phyloP scores from a whole-genome alignment of 1,284 basidiomycete species.

The Porogramme epimiltina region DNA sequence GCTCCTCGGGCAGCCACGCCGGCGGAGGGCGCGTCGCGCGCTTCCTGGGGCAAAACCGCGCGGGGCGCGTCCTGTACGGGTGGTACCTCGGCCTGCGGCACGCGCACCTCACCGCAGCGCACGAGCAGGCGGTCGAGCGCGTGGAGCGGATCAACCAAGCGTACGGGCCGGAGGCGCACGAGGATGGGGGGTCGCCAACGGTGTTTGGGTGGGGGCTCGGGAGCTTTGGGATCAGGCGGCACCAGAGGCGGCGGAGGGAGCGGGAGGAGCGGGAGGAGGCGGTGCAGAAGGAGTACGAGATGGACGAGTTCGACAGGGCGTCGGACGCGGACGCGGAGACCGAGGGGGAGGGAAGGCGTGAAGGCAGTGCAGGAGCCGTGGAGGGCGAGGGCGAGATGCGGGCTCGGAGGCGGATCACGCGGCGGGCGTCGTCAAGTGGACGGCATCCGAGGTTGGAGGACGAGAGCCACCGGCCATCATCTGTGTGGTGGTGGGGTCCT shows the following conservation, averaged over 20 bases:
- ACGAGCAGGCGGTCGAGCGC: slow-evolving; percentile 65
- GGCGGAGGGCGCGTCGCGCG: slow-evolving; percentile 10
- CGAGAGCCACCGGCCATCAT: slow-evolving; percentile 34
- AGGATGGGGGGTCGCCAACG: slow-evolving; percentile 21
- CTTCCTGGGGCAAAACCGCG: slow-evolving; percentile 17
- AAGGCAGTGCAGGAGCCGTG: slow-evolving; percentile 26
- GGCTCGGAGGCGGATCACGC: slow-evolving; percentile 14
- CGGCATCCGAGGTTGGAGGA: slow-evolving; percentile 13
- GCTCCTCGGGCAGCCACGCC: slow-evolving; percentile 7
- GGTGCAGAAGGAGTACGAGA: slow-evolving; percentile 21
- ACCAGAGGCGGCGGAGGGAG: slow-evolving; percentile 10
- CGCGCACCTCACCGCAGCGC: slow-evolving; percentile 67
- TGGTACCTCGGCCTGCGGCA: slow-evolving; percentile 62
- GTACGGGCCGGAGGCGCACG: slow-evolving; percentile 42
- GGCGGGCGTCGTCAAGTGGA: slow-evolving; percentile 9
- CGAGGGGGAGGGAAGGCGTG: slow-evolving; percentile 22
- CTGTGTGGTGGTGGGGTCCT: slow-evolving; percentile 80
- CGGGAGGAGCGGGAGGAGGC: slow-evolving; percentile 33
- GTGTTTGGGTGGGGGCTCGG: slow-evolving; percentile 71
- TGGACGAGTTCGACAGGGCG: slow-evolving; percentile 14
- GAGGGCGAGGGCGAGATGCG: slow-evolving; percentile 9
- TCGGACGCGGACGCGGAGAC: slow-evolving; percentile 19
- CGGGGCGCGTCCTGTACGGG: slow-evolving; percentile 40
- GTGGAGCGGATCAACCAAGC: slow-evolving; percentile 61
- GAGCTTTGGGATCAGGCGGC: slow-evolving; percentile 58